Evolutionary conservation across 2,329 filamentous ascomycete genomes (phyloP), one percentile per base, ranked within the genome.

Genomic region (Helminthosporium solani): DNA sequence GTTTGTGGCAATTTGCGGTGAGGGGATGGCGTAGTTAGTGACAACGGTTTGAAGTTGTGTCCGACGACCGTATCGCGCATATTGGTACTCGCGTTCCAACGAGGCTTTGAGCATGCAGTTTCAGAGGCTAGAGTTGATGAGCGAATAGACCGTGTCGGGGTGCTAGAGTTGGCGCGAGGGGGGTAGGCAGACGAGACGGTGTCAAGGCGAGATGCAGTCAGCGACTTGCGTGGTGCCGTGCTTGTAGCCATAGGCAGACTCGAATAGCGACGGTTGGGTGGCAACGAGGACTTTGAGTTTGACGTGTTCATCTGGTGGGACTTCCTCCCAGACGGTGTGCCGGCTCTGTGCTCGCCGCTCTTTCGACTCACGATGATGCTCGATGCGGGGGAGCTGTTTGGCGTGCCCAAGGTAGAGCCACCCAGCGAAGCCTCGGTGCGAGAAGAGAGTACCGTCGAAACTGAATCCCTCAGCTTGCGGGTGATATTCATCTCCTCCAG

Each of bases 381-480:
- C 14, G 83, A 86, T 20, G 84, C 82, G 20, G 85, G 85, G 3
- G 85, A 87, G 57, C 75, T 81, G 41, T 75, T 75, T 2, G 80
- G 79, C 1, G 80, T 82, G 40, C 75, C 89, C 36, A 84, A 72
- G 37, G 81, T 80, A 59, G 88, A 92, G 51, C 79, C 84, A 8
- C 81, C 73, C 2, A 85, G 81, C 2, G 88, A 90, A 42, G 83
- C 80, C 63, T 95, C 90, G 56, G 88, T 88, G 23, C 66, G 64
- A 27, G 53, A 44, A 2, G 89, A 95, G 3, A 95, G 77, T 70
- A 96, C 89, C 57, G 88, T 96, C 0, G 91, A 96, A 46, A 97
- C 86, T 0, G 92, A 96, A 68, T 97, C 92, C 37, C 92, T 83
- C 39, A 96, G 77, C 58, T 92, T 87, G 63, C 90, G 87, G 42